A percentile compares a stretch with the other conserved stretches of the same genome.
Conservation (phyloP, 768 basidiomycete genomes). For the Boletus reticulatus region DNA sequence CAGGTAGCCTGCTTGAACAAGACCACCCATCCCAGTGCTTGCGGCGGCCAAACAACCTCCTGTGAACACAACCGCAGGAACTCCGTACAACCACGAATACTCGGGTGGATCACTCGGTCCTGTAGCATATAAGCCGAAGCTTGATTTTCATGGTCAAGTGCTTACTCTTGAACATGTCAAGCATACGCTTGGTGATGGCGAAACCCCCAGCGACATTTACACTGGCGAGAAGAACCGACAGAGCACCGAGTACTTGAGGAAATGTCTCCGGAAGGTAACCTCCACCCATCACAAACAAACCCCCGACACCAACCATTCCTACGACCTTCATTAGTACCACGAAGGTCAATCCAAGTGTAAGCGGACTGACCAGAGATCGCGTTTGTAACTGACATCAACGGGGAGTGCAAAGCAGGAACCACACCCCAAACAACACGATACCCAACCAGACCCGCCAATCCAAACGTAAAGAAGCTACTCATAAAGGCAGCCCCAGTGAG, state of each 20-base stretch:
- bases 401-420: constrained; percentile 83
- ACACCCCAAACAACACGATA: constrained; percentile 92
- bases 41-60: constrained; percentile 82
- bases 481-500: constrained; percentile 80
- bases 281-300: constrained; percentile 89
- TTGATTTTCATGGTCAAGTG: neutral
- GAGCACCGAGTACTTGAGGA: constrained; percentile 74
- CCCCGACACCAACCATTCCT: constrained; percentile 81
- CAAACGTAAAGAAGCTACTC: constrained; percentile 87
- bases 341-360: constrained; percentile 6
- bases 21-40: constrained; percentile 79
- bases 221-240: constrained; percentile 84
- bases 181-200: constrained; percentile 87
- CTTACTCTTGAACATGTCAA: constrained; percentile 89
- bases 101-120: constrained; percentile 85
- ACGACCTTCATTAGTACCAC: neutral
- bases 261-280: constrained; percentile 79
- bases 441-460: constrained; percentile 81
- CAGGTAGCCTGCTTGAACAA: constrained; percentile 86
- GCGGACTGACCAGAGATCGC: constrained; percentile 68
- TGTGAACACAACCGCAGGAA: constrained; percentile 80
- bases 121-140: constrained; percentile 25
- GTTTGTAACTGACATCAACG: constrained; percentile 89
- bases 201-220: constrained; percentile 90
- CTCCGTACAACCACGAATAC: constrained; percentile 77